A percentile compares a stretch with the other conserved stretches of the same genome.
These are phyloP conservation scores for Anthracocystis panici-leucophaei DNA, from an alignment of 1,284 basidiomycete species.

Conservation along the genomic window DNA sequence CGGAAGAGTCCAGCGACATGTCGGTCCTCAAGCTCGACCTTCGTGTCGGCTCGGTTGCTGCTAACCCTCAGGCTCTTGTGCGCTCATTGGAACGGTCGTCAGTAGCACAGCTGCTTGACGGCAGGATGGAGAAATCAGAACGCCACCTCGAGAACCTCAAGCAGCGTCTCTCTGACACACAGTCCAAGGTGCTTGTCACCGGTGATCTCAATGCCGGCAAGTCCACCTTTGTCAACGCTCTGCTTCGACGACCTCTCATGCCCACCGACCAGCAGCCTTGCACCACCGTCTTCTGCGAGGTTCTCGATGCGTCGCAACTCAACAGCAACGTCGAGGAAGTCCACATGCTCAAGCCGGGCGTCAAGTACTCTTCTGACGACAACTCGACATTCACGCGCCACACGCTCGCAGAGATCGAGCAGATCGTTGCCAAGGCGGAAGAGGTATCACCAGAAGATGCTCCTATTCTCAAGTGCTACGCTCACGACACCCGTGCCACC, in stretches of 20 bases:
- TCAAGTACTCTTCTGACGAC: slow-evolving; percentile 80
- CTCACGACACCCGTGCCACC: slow-evolving; percentile 53
- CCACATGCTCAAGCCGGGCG: slow-evolving; percentile 75
- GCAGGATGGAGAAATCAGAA: slow-evolving; percentile 81
- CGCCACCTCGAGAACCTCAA: slow-evolving; percentile 87
- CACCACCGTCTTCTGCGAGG: slow-evolving; percentile 97
- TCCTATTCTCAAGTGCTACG: slow-evolving; percentile 71
- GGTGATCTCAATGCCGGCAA: slow-evolving; percentile 99
- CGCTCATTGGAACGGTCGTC: slow-evolving; percentile 91
- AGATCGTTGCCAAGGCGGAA: slow-evolving; percentile 79
- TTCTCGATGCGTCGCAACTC: slow-evolving; percentile 90
- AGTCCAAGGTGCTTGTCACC: slow-evolving; percentile 97
- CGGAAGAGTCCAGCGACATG: slow-evolving; percentile 56
- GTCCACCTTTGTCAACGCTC: slow-evolving; percentile 95
- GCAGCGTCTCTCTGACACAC: slow-evolving; percentile 87
- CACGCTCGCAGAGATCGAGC: slow-evolving; percentile 80
- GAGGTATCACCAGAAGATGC: slow-evolving; percentile 74
- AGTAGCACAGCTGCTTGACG: slow-evolving; percentile 90
- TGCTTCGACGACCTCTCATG: slow-evolving; percentile 83
- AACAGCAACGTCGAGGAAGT: slow-evolving; percentile 81
- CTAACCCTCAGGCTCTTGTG: slow-evolving; percentile 82
- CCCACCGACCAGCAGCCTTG: slow-evolving; percentile 98
- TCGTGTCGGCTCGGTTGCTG: slow-evolving; percentile 77
- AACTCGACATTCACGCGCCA: slow-evolving; percentile 81
- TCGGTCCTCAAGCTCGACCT: slow-evolving; percentile 87